These are phyloP conservation scores for Trametes meyenii DNA, from an alignment of 768 basidiomycete genomes.

Conservation along the genomic window DNA sequence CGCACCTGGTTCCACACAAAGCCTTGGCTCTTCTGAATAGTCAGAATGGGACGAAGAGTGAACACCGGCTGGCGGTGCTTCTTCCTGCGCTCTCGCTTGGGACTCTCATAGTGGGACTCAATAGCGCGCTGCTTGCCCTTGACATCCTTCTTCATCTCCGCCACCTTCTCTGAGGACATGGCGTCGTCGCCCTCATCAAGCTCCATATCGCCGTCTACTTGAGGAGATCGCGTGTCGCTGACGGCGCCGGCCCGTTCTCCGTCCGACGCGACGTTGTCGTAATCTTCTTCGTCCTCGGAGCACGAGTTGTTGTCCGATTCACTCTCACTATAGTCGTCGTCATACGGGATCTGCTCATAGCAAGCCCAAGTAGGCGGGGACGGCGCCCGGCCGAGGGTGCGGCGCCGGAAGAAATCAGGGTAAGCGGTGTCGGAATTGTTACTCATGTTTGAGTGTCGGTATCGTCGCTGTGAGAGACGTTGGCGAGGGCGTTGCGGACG, in stretches of 20 bases:
- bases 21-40: constrained; percentile 84
- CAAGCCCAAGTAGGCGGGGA: constrained; percentile 89
- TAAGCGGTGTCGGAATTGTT: constrained; percentile 26
- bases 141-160: constrained; percentile 56
- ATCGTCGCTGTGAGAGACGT: constrained; percentile 6
- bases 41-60: constrained; percentile 79
- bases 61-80: constrained; percentile 59
- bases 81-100: constrained; percentile 52
- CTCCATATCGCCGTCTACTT: constrained; percentile 53
- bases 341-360: constrained; percentile 85
- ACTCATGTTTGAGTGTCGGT: constrained; percentile 26
- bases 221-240: constrained; percentile 36
- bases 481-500: constrained; percentile 12
- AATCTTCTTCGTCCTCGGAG: constrained; percentile 78
- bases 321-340: constrained; percentile 55
- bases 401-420: constrained; percentile 60
- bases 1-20: constrained; percentile 91
- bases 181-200: constrained; percentile 44
- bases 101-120: constrained; percentile 60
- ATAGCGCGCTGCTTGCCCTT: constrained; percentile 84
- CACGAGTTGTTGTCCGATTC: constrained; percentile 66
- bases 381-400: constrained; percentile 76
- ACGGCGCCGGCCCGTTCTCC: constrained; percentile 26
- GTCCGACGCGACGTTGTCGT: constrained; percentile 37
- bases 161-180: constrained; percentile 40